Evolutionary conservation across 176 grass and related monocot genomes (phyloP).

Genomic region (Oryza rufipogon): DNA sequence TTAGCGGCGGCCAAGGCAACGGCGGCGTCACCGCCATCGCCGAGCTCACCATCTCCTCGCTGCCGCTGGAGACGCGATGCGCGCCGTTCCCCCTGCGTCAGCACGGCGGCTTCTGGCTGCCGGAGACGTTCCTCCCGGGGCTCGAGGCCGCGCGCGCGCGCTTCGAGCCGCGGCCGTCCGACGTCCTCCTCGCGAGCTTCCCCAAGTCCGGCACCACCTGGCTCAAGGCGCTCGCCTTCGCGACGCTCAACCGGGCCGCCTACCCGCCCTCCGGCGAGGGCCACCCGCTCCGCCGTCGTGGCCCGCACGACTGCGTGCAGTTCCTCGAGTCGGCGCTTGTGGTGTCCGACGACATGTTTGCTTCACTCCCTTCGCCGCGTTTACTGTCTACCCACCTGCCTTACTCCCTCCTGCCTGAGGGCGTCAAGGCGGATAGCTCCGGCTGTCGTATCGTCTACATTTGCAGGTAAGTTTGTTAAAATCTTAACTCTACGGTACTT

Average conservation of each 20-base stretch:
- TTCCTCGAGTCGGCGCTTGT: background rate
- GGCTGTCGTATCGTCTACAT: background rate
- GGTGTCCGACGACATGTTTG: too few relatives aligned
- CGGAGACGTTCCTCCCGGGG: too few relatives aligned
- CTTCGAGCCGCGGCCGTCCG: too few relatives aligned
- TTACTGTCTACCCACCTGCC: background rate
- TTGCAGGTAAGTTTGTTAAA: background rate
- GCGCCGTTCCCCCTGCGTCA: too few relatives aligned
- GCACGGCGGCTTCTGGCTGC: too few relatives aligned
- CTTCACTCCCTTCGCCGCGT: background rate
- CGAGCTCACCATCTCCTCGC: background rate
- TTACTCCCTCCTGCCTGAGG: background rate
- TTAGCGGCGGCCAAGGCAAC: too few relatives aligned
- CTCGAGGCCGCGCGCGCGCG: too few relatives aligned
- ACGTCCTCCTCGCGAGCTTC: too few relatives aligned
- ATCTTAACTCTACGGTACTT: too few relatives aligned
- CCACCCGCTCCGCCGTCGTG: background rate
- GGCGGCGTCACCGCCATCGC: too few relatives aligned
- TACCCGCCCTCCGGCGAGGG: background rate
- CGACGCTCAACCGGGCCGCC: background rate
- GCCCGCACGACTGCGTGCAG: conserved; percentile 33
- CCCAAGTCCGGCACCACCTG: too few relatives aligned
- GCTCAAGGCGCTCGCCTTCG: background rate
- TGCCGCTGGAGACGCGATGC: too few relatives aligned
- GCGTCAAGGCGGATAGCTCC: background rate